Evolutionary conservation across 257 asterid genomes (phyloP).

Genomic region (Dorcoceras hygrometricum): DNA sequence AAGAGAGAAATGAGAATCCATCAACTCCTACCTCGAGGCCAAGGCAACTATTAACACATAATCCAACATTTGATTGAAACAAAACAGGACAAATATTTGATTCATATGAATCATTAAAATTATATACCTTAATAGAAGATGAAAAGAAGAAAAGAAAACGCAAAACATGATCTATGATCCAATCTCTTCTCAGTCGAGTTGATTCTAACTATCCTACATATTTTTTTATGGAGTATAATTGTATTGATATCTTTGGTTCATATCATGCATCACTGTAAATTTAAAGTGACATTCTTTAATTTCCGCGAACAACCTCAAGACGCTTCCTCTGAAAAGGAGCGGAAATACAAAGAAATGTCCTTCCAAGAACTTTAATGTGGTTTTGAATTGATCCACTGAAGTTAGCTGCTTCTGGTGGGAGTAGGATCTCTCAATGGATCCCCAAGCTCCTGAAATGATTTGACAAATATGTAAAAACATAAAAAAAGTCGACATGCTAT

Average conservation of each 20-base stretch:
- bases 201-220: conserved; percentile 4
- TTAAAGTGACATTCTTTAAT: conserved; percentile 10
- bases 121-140: not conserved
- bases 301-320: not conserved
- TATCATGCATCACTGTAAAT: conserved; percentile 5
- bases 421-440: conserved; percentile 26
- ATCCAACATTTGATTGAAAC: not conserved
- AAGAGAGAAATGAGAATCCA: no score
- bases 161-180: not conserved
- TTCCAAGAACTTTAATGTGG: not conserved
- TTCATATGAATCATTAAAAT: not conserved
- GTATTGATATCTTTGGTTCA: not conserved
- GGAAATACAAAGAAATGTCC: not conserved
- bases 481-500: not conserved
- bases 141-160: not conserved
- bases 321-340: not conserved
- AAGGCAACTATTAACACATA: not conserved
- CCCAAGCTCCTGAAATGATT: conserved; percentile 36
- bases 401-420: conserved; percentile 10
- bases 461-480: not conserved
- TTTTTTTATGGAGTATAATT: not conserved
- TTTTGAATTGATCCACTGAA: not conserved
- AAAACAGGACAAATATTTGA: no score
- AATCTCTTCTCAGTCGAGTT: conserved; percentile 19
- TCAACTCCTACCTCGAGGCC: not conserved